Evolutionary conservation across 805 yeast species (phyloP), one percentile per base, ranked within the genome.

Genomic region (Wickerhamiella brachini): DNA sequence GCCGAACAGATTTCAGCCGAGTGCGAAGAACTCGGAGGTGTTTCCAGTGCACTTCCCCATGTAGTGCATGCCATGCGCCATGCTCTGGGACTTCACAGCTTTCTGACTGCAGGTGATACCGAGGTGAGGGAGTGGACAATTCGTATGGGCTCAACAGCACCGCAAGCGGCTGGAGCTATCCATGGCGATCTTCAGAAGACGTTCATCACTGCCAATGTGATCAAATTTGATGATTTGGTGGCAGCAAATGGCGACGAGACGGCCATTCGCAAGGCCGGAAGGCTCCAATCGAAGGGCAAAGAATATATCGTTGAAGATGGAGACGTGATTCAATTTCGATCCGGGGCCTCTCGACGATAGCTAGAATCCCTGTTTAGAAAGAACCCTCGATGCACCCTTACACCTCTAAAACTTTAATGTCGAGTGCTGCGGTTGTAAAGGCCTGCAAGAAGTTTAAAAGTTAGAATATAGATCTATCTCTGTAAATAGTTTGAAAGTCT

Each of bases 101-200:
- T 78, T 66, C 88, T 83, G 69, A 88, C 97, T 0, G 85, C 94
- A 63, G 96, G 96, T 26, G 47, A 45, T 23, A 72, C 74, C 49
- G 95, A 88, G 67, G 89, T 84, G 9, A 72, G 90, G 61, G 95
- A 88, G 65, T 88, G 97, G 97, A 83, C 88, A 17, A 73, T 88
- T 50, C 75, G 89, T 62, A 72, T 73, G 49, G 85, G 87, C 29
- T 76, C 83, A 17, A 76, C 78, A 38, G 95, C 95, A 1, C 89
- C 90, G 39, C 85, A 85, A 55, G 95, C 95, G 2, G 96, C 96
- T 0, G 94, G 89, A 21, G 81, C 83, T 34, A 88, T 88, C 53
- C 96, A 88, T 64, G 83, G 86, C 7, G 96, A 87, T 64, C 39
- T 68, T 87, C 51, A 83, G 68, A 78, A 81, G 60, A 84, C 94